phyloP scores from a whole-genome alignment of 1,284 basidiomycete genomes.

The Naganishia albida region DNA sequence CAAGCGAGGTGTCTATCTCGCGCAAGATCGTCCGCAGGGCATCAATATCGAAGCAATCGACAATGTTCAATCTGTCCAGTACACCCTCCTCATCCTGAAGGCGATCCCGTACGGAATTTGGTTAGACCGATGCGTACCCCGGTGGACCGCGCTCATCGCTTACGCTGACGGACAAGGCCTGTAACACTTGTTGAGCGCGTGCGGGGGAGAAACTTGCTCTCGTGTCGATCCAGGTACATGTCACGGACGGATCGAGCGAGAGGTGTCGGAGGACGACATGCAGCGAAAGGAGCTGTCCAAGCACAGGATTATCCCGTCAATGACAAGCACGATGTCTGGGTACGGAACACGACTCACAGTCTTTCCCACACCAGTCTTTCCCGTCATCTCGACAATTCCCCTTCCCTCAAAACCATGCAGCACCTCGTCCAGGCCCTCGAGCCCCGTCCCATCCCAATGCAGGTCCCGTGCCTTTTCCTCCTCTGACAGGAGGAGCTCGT shows the following conservation, averaged over 20 bases:
- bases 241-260: constrained; percentile 32
- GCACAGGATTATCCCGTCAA: background rate
- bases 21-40: constrained; percentile 4
- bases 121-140: background rate
- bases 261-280: constrained; percentile 44
- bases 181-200: constrained; percentile 42
- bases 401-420: constrained; percentile 40
- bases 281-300: constrained; percentile 44
- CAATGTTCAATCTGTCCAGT: constrained; percentile 35
- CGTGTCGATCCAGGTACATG: constrained; percentile 50
- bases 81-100: constrained; percentile 22
- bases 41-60: constrained; percentile 23
- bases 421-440: constrained; percentile 40
- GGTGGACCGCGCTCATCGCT: constrained; percentile 32
- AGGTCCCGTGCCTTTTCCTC: constrained; percentile 20
- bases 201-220: constrained; percentile 47
- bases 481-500: background rate
- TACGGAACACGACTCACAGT: constrained; percentile 39
- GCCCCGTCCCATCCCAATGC: constrained; percentile 45
- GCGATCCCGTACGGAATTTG: background rate
- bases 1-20: constrained; percentile 9
- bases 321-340: no score
- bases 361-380: constrained; percentile 45
- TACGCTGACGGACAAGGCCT: constrained; percentile 40
- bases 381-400: constrained; percentile 47